Base-by-base conservation (phyloP, 352 stramenopile species). In the Pythium myriotylum region DNA sequence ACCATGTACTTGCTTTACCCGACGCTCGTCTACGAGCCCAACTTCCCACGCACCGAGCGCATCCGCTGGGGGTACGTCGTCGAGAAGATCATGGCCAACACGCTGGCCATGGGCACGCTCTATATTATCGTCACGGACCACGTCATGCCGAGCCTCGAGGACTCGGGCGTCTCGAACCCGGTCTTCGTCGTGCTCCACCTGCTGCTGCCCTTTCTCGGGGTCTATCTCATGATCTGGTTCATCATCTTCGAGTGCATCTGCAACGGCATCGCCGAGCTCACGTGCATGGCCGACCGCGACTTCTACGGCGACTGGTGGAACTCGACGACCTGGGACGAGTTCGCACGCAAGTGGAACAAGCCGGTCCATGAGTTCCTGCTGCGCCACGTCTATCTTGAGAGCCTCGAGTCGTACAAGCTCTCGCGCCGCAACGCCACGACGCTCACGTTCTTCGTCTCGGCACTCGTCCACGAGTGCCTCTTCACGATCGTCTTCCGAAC, bases 261-360 rank as follows among this genome's bases (percentile, higher is more conserved):
- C 54, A 99, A 98, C 67, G 81, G 98, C 3, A 85, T 98, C 39
- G 96, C 96, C 3, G 96, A 99, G 78, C 55, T 99, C 27, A 95
- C 86, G 26, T 92, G 84, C 62, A 86, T 95, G 50, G 91, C 86
- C 0, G 91, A 97, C 63, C 83, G 89, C 3, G 79, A 97, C 33
- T 99, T 99, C 57, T 99, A 99, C 72, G 81, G 84, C 37, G 96
- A 98, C 72, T 99, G 96, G 97, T 99, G 95, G 96, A 99, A 99
- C 80, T 92, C 89, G 60, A 96, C 89, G 26, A 98, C 96, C 20
- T 96, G 91, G 29, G 84, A 90, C 49, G 83, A 92, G 71, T 96
- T 96, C 63, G 88, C 84, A 40, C 77, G 96, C 62, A 88, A 98
- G 42, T 99, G 97, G 97, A 99, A 99, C 74, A 93, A 98, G 53